A percentile compares a stretch with the other conserved stretches of the same genome.
Evolutionary conservation across 1,139 yeast species (phyloP).

Genomic region (Yamadazyma mexicana): DNA sequence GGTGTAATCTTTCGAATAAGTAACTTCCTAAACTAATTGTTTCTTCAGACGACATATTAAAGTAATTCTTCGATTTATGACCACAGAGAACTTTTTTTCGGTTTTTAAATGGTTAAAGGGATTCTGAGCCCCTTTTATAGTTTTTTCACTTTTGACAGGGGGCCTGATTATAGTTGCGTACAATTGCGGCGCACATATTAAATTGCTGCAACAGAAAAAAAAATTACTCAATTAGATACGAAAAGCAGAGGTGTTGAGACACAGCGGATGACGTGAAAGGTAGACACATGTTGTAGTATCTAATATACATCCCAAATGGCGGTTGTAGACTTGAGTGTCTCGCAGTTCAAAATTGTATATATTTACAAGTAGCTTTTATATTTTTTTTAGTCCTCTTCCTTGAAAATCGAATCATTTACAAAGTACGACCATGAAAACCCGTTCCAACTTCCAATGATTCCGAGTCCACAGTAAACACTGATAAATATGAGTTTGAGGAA

Average conservation of each 20-base stretch:
- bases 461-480: slow-evolving; percentile 84
- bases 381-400: slow-evolving; percentile 9
- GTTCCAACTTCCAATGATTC: slow-evolving; percentile 85
- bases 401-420: slow-evolving; percentile 52
- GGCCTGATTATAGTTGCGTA: too few species aligned
- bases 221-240: too few species aligned
- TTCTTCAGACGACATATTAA: slow-evolving; percentile 11
- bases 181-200: not conserved
- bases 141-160: not conserved
- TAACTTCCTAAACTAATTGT: slow-evolving; percentile 57
- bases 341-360: not conserved
- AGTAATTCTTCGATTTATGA: too few species aligned
- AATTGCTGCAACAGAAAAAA: slow-evolving; percentile 8
- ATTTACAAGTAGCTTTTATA: not conserved
- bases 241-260: too few species aligned
- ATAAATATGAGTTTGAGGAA: slow-evolving; percentile 79
- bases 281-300: too few species aligned
- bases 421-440: slow-evolving; percentile 88
- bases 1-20: slow-evolving; percentile 61
- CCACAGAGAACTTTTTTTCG: too few species aligned
- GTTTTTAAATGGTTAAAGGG: too few species aligned
- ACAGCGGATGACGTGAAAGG: too few species aligned
- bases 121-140: slow-evolving; percentile 1
- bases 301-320: too few species aligned
- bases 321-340: too few species aligned